Evolutionary conservation across 306 rosid species (phyloP), one percentile per base, ranked within the genome.

Genomic region (Adenanthera pavonina): DNA sequence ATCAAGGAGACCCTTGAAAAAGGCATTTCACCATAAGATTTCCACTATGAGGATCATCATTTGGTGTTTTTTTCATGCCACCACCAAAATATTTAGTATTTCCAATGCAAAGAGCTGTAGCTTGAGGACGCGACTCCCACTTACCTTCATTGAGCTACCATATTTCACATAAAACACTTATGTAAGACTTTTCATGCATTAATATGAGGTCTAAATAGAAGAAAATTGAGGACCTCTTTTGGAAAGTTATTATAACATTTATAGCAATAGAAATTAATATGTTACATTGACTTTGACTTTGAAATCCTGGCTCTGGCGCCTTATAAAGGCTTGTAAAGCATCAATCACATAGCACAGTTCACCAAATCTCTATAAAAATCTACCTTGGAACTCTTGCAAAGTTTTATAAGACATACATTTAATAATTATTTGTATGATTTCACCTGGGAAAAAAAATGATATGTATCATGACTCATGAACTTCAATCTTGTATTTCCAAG

Each of bases 31-130:
- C 99, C 98, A 92, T 96, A 66, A 95, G 83, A 69, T 76, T 85
- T 76, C 97, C 94, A 14, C 69, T 92, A 79, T 43, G 66, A 67
- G 99, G 99, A 77, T 88, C 87, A 9, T 93, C 94, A 72, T 90
- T 92, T 61, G 99, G 99, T 35, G 95, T 80, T 47, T 93, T 93
- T 88, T 92, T 93, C 99, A 95, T 95, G 82, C 99, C 99, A 53
- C 98, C 99, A 13, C 99, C 99, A 25, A 95, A 95, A 77, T 91
- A 95, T 83, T 93, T 95, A 66, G 90, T 98, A 86, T 95, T 95
- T 62, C 99, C 99, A 30, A 88, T 74, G 78, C 99, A 93, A 78
- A 95, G 64, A 68, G 98, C 95, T 12, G 99, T 95, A 76, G 90
- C 96, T 87, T 86, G 89, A 74, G 96, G 84, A 84, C 57, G 90